Base-by-base conservation (phyloP, 768 basidiomycete genomes). In the Tricholomella constricta region DNA sequence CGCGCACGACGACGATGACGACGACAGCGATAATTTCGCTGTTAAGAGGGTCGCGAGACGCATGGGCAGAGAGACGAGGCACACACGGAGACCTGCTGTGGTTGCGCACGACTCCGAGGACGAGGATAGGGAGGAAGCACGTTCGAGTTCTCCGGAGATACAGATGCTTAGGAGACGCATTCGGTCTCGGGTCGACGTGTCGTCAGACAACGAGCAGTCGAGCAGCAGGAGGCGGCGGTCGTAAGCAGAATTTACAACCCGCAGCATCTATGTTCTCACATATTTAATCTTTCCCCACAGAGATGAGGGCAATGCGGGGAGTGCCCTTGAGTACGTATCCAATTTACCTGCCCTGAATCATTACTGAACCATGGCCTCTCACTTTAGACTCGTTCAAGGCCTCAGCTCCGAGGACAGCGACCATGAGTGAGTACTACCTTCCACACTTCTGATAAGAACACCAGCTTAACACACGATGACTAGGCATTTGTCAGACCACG, bases 331-430 rank as follows among this genome's bases (percentile, higher is more conserved):
- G 42, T 43, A 25, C 26, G 42, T 43, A 12, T 22, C 31, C 26
- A 4, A 31, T 27, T 20, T 40, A 7, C 20, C 7, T 34, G 38
- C 14, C n/a, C 8, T 17, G 19, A 34, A 6, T 5, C 23, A 2
- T 31, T 25, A 27, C 41, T 23, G 26, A 20, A 10, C n/a, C 32
- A n/a, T 37, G 10, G 12, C 15, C 20, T 25, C 17, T 27, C 20
- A 46, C 12, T 25, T 22, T 11, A 38, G 37, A 37, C 15, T 25
- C 17, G 23, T 26, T 20, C 6, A 23, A 19, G 34, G 15, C 14
- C 20, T 25, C 31, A 32, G 31, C 22, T 48, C 50, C n/a, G 51
- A 48, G 14, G 52, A 57, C 4, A 54, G 44, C 26, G 45, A 47
- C 11, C 20, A 45, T 15, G 52, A 50, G 56, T 57, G 36, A 57